Evolutionary conservation across 306 rosid species (phyloP).

Genomic region (Dryas alaskensis): DNA sequence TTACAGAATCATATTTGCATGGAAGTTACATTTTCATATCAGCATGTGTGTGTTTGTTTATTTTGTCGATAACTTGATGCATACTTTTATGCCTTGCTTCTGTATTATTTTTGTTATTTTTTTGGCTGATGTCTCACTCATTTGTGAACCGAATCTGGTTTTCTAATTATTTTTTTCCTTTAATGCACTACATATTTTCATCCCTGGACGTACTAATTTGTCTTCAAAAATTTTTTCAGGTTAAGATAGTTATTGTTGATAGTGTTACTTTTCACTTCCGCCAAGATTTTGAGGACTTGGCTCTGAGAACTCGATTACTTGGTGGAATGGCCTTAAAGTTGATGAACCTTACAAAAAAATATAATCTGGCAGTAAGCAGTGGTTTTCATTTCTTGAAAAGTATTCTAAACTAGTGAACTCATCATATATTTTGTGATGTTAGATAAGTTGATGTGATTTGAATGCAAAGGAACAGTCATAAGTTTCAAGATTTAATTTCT

Average conservation of each 20-base stretch:
- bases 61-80: background rate
- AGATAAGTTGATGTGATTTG: background rate
- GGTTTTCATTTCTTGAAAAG: constrained; percentile 23
- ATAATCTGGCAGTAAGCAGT: constrained; percentile 67
- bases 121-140: background rate
- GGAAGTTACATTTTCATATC: background rate
- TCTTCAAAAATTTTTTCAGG: constrained; percentile 38
- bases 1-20: background rate
- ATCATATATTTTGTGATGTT: background rate
- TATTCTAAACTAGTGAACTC: constrained; percentile 6
- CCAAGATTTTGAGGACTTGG: constrained; percentile 90
- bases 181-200: background rate
- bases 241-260: constrained; percentile 76
- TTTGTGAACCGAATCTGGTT: background rate
- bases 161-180: background rate
- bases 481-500: background rate
- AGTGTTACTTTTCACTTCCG: constrained; percentile 95
- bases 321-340: constrained; percentile 85
- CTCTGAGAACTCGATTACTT: constrained; percentile 79
- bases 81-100: background rate
- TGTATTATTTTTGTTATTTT: background rate
- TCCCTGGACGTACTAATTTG: background rate
- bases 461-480: constrained; percentile 1
- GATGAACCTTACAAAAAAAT: constrained; percentile 74
- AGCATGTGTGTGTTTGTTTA: background rate